Base-by-base conservation (phyloP, 2,329 filamentous ascomycete genomes). In the Sarocladium kiliense region DNA sequence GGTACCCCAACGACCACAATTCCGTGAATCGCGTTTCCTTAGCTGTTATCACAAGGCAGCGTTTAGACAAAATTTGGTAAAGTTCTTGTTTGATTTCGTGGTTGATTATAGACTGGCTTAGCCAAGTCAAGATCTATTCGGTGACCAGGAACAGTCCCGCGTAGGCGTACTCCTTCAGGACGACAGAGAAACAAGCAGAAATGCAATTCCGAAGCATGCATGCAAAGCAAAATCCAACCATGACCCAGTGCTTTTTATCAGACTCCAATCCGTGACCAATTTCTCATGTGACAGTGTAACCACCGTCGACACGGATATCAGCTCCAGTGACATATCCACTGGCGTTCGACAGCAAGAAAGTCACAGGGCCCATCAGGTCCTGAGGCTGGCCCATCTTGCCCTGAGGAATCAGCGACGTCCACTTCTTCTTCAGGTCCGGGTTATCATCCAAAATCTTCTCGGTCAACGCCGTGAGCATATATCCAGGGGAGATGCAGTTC, bases 391-490 rank as follows among this genome's bases (percentile, higher is more conserved):
- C 93, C 90, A 97, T 96, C 75, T 93, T 93, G 56, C 91, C 93
- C 67, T 90, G 86, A 0, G 94, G 94, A 58, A 97, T 97, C 54
- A 96, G 79, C 1, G 88, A 92, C 14, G 86, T 95, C 93, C 93
- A 97, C 72, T 94, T 87, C 67, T 86, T 80, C 71, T 91, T 89
- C 37, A 97, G 83, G 55, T 94, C 90, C 19, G 92, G 91, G 71
- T 96, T 95, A 58, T 96, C 91, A 60, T 94, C 88, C 25, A 97
- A 82, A 63, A 97, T 97, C 77, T 96, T 96, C 75, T 91, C 85
- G 41, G 91, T 97, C 88, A 97, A 75, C 57, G 91, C 89, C 16
- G 93, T 97, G 62, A 96, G 77, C 93, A 97, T 97, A 74, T 97
- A 97, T 44, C 94, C 93, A 0, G 93, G 93, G 27, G 87, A 91